Evolutionary conservation across 345 rosid species (phyloP).

Genomic region (Moringa oleifera): DNA sequence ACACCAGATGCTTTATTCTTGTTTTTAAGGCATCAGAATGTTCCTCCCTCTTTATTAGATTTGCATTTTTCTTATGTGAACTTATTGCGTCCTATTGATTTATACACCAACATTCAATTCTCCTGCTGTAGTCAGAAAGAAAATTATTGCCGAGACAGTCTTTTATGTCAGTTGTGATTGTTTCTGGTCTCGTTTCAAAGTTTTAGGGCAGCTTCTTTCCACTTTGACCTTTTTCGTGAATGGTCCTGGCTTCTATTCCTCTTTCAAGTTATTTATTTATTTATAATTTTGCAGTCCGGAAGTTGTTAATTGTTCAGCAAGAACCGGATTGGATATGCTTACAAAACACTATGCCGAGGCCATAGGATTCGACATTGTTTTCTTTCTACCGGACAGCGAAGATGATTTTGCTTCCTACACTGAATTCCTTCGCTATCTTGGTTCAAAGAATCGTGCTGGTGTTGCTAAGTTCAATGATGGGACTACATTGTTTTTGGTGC

Average conservation of each 20-base stretch:
- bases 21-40: too few species aligned
- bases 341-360: slow-evolving; percentile 77
- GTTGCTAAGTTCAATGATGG: slow-evolving; percentile 93
- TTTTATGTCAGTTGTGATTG: too few species aligned
- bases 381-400: slow-evolving; percentile 93
- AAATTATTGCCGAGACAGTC: too few species aligned
- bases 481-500: slow-evolving; percentile 80
- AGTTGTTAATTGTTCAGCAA: slow-evolving; percentile 90
- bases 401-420: slow-evolving; percentile 94
- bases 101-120: background rate
- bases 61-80: too few species aligned
- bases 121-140: background rate
- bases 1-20: background rate
- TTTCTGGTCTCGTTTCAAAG: too few species aligned
- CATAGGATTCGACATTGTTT: slow-evolving; percentile 72
- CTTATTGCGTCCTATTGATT: background rate
- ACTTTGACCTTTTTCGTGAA: background rate
- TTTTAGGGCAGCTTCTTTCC: background rate
- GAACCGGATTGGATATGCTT: slow-evolving; percentile 96
- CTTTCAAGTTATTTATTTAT: slow-evolving; percentile 19
- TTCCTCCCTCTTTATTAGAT: too few species aligned
- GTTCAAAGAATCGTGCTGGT: slow-evolving; percentile 90
- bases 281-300: slow-evolving; percentile 79
- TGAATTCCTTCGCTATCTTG: slow-evolving; percentile 87
- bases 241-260: slow-evolving; percentile 6